Evolutionary conservation across 345 rosid genomes (phyloP).

Genomic region (Acer saccharum): DNA sequence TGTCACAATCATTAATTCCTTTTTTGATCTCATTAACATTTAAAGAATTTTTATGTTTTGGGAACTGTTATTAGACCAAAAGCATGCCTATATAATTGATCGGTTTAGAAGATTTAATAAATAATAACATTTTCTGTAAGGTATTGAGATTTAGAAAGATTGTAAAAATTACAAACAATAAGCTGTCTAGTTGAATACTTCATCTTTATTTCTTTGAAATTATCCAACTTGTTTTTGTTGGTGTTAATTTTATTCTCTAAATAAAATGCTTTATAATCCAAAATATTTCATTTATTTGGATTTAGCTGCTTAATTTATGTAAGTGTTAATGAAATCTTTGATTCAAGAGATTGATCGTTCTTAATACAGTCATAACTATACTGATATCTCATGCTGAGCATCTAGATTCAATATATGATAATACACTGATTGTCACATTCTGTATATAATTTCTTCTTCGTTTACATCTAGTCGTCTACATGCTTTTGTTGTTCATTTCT

Average conservation of each 20-base stretch:
- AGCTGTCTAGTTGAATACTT: neutral
- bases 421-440: neutral
- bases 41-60: neutral
- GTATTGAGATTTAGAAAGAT: too few species aligned
- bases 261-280: neutral
- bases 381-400: neutral
- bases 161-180: too few species aligned
- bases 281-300: neutral
- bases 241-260: neutral
- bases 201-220: neutral
- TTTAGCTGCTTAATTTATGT: neutral
- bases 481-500: neutral
- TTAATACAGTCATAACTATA: neutral
- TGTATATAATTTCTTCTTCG: neutral
- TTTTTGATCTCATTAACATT: too few species aligned
- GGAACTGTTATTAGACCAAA: neutral
- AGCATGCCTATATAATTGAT: neutral
- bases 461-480: neutral
- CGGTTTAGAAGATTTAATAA: too few species aligned
- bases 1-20: neutral
- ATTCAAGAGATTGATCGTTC: neutral
- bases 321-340: neutral
- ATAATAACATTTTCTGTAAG: too few species aligned
- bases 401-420: neutral
- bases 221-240: neutral